These are phyloP conservation scores for Adiantum capillusveneris DNA, from an alignment of 75 land plant species.

Conservation along the genomic window DNA sequence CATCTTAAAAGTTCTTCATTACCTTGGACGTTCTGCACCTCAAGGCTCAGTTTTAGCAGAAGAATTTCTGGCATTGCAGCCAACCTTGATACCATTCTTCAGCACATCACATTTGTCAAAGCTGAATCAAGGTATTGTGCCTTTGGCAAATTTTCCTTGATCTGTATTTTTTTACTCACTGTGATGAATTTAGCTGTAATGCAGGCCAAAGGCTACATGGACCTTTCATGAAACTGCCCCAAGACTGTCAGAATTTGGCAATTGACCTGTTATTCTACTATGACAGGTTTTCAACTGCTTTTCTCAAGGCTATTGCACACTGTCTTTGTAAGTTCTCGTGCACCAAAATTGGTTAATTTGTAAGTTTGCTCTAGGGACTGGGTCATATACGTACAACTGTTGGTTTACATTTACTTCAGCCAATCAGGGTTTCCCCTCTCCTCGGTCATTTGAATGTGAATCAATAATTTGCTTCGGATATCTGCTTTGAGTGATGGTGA, in stretches of 20 bases:
- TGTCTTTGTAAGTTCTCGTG: slow-evolving; percentile 28
- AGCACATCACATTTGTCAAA: slow-evolving; percentile 18
- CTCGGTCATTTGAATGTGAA: too few relatives aligned
- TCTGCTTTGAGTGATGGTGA: too few relatives aligned
- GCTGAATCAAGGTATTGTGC: not conserved
- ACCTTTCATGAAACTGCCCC: slow-evolving; percentile 64
- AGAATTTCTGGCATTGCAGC: slow-evolving; percentile 58
- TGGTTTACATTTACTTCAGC: too few relatives aligned
- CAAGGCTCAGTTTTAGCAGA: slow-evolving; percentile 24
- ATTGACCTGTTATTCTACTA: slow-evolving; percentile 55
- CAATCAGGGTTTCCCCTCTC: too few relatives aligned
- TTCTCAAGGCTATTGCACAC: slow-evolving; percentile 50
- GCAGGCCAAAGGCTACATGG: slow-evolving; percentile 56
- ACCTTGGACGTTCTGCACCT: slow-evolving; percentile 44
- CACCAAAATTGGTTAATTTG: too few relatives aligned
- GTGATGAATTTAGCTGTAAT: slow-evolving; percentile 7
- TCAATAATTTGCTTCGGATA: too few relatives aligned
- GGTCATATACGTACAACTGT: too few relatives aligned
- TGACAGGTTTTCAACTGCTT: slow-evolving; percentile 24
- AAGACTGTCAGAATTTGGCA: slow-evolving; percentile 58
- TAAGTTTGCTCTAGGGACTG: too few relatives aligned
- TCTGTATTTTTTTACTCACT: not conserved
- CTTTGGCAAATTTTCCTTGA: not conserved
- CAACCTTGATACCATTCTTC: slow-evolving; percentile 46
- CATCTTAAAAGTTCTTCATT: slow-evolving; percentile 49